A percentile compares a stretch with the other conserved stretches of the same genome.
Conservation (phyloP, 2,329 filamentous ascomycete genomes). For the Parascedosporium putredinis region DNA sequence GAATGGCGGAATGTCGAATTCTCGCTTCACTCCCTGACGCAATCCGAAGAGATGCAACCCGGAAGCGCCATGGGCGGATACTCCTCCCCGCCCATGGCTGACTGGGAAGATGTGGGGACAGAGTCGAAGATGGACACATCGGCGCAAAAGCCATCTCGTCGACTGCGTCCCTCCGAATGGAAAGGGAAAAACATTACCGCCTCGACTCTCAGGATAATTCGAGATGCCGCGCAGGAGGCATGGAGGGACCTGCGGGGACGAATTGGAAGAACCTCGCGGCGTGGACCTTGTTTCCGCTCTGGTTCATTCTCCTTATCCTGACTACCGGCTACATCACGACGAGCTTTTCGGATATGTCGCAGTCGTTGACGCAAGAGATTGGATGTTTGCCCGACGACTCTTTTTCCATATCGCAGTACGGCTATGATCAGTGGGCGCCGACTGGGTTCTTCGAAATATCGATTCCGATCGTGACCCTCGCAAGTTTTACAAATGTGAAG, state of each 20-base stretch:
- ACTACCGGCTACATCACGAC: not conserved
- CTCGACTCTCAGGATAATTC: too few species aligned
- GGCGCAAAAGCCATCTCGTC: too few species aligned
- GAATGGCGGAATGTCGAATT: too few species aligned
- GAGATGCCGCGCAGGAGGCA: not conserved
- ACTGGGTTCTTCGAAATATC: conserved; percentile 10
- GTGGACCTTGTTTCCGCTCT: not conserved
- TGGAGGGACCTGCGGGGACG: not conserved
- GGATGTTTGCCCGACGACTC: not conserved
- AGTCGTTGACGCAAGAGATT: too few species aligned
- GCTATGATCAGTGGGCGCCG: not conserved
- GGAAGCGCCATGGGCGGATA: too few species aligned
- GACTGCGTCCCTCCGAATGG: too few species aligned
- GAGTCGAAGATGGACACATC: too few species aligned
- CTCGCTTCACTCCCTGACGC: too few species aligned
- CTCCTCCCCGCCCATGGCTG: too few species aligned
- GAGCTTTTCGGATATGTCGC: not conserved
- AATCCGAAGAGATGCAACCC: too few species aligned
- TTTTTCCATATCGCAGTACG: not conserved
- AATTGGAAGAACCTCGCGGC: not conserved
- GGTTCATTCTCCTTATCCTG: not conserved
- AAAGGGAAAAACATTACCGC: too few species aligned
- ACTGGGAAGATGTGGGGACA: too few species aligned
- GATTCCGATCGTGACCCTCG: conserved; percentile 14
- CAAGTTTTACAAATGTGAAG: conserved; percentile 18